Conservation (phyloP, 352 stramenopile species). For the Globisporangium acanthophoron region DNA sequence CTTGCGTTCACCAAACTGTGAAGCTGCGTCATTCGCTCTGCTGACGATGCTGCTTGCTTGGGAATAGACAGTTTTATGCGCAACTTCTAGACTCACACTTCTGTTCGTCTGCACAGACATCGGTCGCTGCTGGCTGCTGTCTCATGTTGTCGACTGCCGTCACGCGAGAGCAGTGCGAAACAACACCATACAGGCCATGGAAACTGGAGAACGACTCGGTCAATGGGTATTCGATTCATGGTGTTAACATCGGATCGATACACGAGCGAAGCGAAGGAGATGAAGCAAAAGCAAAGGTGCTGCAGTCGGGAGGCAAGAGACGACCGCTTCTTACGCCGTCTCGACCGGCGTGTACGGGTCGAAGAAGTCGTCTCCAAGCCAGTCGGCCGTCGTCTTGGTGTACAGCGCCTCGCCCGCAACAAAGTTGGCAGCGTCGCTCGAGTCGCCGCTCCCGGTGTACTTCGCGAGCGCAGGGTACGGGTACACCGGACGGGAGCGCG, state of each 20-base stretch:
- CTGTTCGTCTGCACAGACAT: too few species aligned
- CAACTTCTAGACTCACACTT: neutral
- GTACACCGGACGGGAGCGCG: conserved; percentile 12
- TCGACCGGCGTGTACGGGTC: neutral
- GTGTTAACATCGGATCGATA: too few species aligned
- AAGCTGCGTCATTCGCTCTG: neutral
- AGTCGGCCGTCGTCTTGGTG: conserved; percentile 6
- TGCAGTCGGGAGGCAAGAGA: neutral
- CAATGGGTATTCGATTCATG: too few species aligned
- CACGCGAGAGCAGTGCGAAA: too few species aligned
- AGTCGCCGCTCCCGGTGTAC: conserved; percentile 8
- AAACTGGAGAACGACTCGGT: too few species aligned
- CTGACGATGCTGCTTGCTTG: neutral
- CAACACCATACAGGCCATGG: too few species aligned
- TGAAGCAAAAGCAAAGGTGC: too few species aligned
- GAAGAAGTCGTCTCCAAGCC: conserved; percentile 12
- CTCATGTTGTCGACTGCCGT: too few species aligned
- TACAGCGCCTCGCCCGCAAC: conserved; percentile 5
- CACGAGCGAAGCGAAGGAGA: too few species aligned
- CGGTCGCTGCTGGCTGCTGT: too few species aligned
- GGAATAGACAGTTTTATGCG: conserved; percentile 5
- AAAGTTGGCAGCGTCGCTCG: conserved; percentile 12
- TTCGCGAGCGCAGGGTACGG: conserved; percentile 8
- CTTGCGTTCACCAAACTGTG: conserved; percentile 33
- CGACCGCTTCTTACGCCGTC: neutral